Evolutionary conservation across 179 eudicot species (phyloP), one percentile per base, ranked within the genome.

Genomic region (Nepenthes alata): DNA sequence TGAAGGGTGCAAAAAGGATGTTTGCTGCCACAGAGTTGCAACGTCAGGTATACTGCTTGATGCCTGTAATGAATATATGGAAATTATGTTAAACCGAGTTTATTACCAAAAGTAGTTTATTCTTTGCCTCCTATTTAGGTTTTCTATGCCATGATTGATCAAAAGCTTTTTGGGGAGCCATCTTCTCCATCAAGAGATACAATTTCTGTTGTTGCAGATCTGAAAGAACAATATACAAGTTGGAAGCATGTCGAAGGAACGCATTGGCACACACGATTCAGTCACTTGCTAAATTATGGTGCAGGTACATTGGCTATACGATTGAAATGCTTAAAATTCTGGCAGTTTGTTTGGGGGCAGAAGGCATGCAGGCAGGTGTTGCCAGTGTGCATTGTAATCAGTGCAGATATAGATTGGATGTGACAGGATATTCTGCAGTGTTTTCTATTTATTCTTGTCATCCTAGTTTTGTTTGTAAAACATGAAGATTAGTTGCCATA

Each of bases 11-110:
- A 59, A 89, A 74, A 72, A 80, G 73, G 57, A 83, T 93, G 98
- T 93, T 93, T 82, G 83, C 87, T 66, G 96, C 96, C 44, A 89
- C 89, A n/a, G 98, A 93, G 62, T 69, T 93, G 85, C 98, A 93
- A 77, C 88, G 89, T 12, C 98, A 91, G 95, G 98, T 91, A 77
- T 68, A 68, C 67, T 62, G 37, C 61, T 58, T 15, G 53, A 35
- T 48, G 41, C 48, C 37, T 15, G 10, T 4, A 16, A 48, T 51
- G 12, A 55, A 8, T 48, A 2, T 34, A 37, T 39, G 35, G n/a
- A 59, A 69, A 57, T 48, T 52, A 39, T 53, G 53, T 36, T 47
- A 35, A 57, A 16, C 37, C 6, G 50, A 35, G 13, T 35, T 16
- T 63, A 41, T 53, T 55, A 39, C 53, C 51, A 25, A 25, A 25